Evolutionary conservation across 1,139 yeast genomes (phyloP).

Genomic region (Candida sojae): DNA sequence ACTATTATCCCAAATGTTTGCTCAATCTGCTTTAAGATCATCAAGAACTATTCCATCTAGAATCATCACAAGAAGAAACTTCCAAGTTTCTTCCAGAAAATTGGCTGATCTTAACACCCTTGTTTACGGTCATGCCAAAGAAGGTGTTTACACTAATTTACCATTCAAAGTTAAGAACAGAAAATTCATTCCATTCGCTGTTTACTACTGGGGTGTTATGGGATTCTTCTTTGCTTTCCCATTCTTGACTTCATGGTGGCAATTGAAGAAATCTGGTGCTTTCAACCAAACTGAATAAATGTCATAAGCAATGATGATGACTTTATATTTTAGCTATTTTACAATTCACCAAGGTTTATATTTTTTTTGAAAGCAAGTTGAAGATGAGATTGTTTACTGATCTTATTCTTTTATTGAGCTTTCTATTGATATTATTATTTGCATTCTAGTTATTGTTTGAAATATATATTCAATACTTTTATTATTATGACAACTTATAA

Average conservation of each 20-base stretch:
- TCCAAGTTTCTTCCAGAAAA: constrained; percentile 37
- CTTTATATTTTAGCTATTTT: background rate
- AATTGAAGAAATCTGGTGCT: constrained; percentile 74
- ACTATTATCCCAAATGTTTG: constrained; percentile 11
- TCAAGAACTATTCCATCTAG: constrained; percentile 20
- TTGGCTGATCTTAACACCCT: constrained; percentile 20
- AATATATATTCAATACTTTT: constrained; percentile 2
- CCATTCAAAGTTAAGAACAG: constrained; percentile 94
- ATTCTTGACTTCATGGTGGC: constrained; percentile 66
- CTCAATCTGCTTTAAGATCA: constrained; percentile 35
- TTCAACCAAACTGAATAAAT: constrained; percentile 22
- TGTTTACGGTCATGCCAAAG: constrained; percentile 53
- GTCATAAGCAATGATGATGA: background rate
- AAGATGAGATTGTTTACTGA: background rate
- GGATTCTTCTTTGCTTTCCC: constrained; percentile 63
- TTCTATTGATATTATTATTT: background rate
- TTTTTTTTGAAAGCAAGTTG: background rate
- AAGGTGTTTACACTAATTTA: constrained; percentile 87
- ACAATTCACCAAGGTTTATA: background rate
- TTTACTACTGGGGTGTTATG: constrained; percentile 79
- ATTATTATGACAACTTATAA: background rate
- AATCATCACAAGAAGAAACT: constrained; percentile 30
- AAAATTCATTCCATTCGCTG: constrained; percentile 76
- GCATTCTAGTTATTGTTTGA: background rate
- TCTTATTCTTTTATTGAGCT: background rate